Base-by-base conservation (phyloP, 106 monocot species). In the Dendrobium officinale region DNA sequence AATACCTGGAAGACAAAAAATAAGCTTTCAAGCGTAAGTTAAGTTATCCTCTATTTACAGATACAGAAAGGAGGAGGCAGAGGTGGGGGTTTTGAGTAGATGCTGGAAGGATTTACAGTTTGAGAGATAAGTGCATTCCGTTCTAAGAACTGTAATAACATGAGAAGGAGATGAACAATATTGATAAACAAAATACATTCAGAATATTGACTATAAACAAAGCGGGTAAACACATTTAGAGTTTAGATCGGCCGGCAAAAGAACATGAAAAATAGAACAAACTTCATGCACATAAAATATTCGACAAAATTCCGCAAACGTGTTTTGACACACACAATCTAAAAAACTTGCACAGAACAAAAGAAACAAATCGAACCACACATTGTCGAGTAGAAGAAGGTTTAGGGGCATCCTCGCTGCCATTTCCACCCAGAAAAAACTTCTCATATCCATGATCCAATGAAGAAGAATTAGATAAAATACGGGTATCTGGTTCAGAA, bases 221-320 rank as follows among this genome's bases (percentile, higher is more conserved):
- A 61, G 0, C 3, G 22, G 10, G 10, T 6, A 15, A 61, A 22
- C 22, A 61, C 8, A 61, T 61, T 61, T 61, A 61, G 19, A 22
- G 15, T 9, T 3, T 11, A 72, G 33, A 37, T 72, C 17, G 20
- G 16, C 40, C 33, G 17, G 10, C 31, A 72, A 13, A 13, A 40
- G 33, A 27, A 40, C 29, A 40, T 72, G 40, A 72, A 72, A 75
- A 44, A 9, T 4, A 43, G 7, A 44, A 20, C 42, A 44, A 42
- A 20, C 19, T 74, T 51, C 0, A 74, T 42, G 79, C 87, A 70
- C 22, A 81, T n/a, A 42, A 82, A 43, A 9, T 82, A 77, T 82
- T 85, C 73, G 85, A 42, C 61, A 17, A 80, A 79, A 48, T 79
- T 9, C 67, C 55, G 41, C 79, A 82, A 20, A 55, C 24, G 47